Percentiles rank a stretch among this genome's conserved stretches.
phyloP scores from a whole-genome alignment of 768 basidiomycete species.

The Steccherinum ochraceum region DNA sequence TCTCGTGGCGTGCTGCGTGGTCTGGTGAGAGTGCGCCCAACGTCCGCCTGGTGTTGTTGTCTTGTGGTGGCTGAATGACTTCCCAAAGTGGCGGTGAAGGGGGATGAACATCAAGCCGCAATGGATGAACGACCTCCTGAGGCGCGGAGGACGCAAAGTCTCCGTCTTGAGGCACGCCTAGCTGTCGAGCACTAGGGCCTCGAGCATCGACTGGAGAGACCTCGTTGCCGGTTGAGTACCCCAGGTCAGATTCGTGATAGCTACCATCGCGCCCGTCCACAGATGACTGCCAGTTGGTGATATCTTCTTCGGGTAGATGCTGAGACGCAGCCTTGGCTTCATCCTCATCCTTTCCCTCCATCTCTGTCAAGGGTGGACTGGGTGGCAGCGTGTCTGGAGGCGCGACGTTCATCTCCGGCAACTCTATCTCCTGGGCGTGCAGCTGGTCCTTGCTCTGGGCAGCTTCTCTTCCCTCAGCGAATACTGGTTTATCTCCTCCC shows the following conservation, averaged over 20 bases:
- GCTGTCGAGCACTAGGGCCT: slow-evolving; percentile 2
- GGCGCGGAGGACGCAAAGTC: not conserved
- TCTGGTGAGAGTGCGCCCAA: not conserved
- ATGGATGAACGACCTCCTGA: slow-evolving; percentile 23
- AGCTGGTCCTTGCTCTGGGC: not conserved
- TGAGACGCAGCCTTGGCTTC: not conserved
- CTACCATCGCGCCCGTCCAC: slow-evolving; percentile 7
- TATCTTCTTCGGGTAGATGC: slow-evolving; percentile 11
- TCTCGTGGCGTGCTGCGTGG: not conserved
- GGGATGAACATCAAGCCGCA: slow-evolving; percentile 40
- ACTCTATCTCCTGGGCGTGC: slow-evolving; percentile 4
- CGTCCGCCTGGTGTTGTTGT: slow-evolving; percentile 21
- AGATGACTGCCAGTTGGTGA: slow-evolving; percentile 13
- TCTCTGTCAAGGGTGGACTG: slow-evolving; percentile 26
- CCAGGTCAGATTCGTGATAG: slow-evolving; percentile 13
- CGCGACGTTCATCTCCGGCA: slow-evolving; percentile 15
- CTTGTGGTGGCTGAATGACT: slow-evolving; percentile 40
- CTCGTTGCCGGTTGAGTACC: slow-evolving; percentile 5
- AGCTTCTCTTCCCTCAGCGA: not conserved
- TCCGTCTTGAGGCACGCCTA: not conserved
- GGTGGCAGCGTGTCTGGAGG: slow-evolving; percentile 20
- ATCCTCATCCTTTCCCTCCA: slow-evolving; percentile 10
- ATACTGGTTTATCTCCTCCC: slow-evolving; percentile 9
- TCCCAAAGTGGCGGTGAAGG: slow-evolving; percentile 68
- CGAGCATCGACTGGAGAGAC: slow-evolving; percentile 4